Conservation (phyloP, 225 moss, liverwort and hornwort genomes). For the Sphagnum contortum region DNA sequence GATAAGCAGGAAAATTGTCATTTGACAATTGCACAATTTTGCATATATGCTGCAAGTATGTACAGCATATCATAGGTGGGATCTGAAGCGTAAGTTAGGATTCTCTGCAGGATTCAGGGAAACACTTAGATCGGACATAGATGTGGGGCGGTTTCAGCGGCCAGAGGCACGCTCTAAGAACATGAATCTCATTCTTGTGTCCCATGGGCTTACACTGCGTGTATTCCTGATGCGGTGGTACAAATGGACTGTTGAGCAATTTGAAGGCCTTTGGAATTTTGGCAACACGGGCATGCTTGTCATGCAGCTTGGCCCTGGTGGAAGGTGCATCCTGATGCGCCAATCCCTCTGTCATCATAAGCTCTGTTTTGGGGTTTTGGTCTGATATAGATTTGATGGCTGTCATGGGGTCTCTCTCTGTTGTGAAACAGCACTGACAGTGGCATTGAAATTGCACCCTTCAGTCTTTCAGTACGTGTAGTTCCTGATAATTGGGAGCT, state of each 20-base stretch:
- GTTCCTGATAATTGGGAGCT: too few species aligned
- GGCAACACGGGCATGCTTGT: slow-evolving; percentile 53
- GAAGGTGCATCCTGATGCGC: slow-evolving; percentile 19
- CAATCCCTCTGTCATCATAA: neutral
- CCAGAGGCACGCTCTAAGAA: slow-evolving; percentile 30
- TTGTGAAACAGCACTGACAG: neutral
- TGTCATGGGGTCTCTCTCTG: neutral
- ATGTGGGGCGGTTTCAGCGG: slow-evolving; percentile 44
- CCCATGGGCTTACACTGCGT: slow-evolving; percentile 46
- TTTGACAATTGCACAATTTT: neutral
- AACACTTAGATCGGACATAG: slow-evolving; percentile 44
- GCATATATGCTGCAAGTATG: neutral
- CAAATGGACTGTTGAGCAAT: slow-evolving; percentile 55
- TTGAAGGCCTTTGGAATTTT: slow-evolving; percentile 50
- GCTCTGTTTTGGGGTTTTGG: neutral
- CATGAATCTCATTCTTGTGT: slow-evolving; percentile 51
- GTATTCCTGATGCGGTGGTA: slow-evolving; percentile 59
- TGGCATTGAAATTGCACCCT: neutral
- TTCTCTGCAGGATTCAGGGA: slow-evolving; percentile 39
- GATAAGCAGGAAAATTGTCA: too few species aligned
- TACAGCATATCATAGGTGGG: neutral
- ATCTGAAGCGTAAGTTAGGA: neutral
- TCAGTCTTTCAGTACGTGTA: neutral
- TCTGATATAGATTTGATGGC: neutral
- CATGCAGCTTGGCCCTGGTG: slow-evolving; percentile 55